A percentile compares a stretch with the other conserved stretches of the same genome.
Conservation (phyloP, 2,329 filamentous ascomycete species). For the Neofusicoccum umdonicola region DNA sequence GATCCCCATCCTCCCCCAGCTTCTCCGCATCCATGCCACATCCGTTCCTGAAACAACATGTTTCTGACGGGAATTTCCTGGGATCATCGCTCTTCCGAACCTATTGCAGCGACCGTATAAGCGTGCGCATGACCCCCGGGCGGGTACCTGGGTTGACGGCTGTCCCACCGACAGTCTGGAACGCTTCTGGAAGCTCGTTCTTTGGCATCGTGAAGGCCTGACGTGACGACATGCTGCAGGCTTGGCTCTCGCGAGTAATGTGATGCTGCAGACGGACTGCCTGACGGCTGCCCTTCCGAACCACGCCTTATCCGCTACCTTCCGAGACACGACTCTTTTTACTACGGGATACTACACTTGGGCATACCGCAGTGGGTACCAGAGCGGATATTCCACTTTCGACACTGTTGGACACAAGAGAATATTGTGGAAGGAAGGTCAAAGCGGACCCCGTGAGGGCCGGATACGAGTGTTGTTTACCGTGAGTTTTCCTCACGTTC, state of each 20-base stretch:
- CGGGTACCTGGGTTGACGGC: neutral
- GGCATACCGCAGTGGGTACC: neutral
- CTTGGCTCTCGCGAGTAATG: neutral
- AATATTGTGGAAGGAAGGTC: no score
- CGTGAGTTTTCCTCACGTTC: no score
- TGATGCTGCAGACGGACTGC: neutral
- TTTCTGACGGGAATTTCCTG: neutral
- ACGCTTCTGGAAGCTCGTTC: neutral
- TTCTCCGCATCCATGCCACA: neutral
- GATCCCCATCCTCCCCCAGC: neutral
- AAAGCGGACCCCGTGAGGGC: no score
- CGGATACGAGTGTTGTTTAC: no score
- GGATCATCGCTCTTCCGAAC: neutral
- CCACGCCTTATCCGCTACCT: neutral
- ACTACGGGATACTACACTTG: neutral
- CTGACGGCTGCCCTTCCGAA: neutral
- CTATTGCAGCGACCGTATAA: neutral
- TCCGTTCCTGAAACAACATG: neutral
- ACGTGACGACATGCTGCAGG: neutral
- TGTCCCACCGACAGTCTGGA: neutral
- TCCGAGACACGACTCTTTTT: neutral
- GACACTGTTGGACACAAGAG: no score
- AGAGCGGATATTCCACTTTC: no score
- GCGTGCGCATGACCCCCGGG: neutral
- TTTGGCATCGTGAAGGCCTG: neutral